A percentile compares a stretch with the other conserved stretches of the same genome.
phyloP scores from a whole-genome alignment of 345 rosid genomes.

The Schrenkiella parvula region DNA sequence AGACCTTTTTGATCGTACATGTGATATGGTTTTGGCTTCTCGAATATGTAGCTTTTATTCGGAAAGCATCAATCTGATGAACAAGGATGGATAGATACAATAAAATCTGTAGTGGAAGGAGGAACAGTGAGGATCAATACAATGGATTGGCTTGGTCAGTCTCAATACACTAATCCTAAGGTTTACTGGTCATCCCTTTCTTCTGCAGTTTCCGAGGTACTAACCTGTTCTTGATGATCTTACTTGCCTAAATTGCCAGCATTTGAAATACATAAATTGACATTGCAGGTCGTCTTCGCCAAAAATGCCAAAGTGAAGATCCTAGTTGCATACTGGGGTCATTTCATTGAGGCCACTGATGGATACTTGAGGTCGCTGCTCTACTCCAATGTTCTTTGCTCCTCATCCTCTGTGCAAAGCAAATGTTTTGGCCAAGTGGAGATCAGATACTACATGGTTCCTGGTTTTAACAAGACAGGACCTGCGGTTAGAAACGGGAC shows the following conservation, averaged over 20 bases:
- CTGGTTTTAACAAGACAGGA: slow-evolving; percentile 78
- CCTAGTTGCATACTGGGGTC: slow-evolving; percentile 51
- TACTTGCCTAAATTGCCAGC: background rate
- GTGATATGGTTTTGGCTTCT: slow-evolving; percentile 8
- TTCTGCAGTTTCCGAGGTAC: slow-evolving; percentile 74
- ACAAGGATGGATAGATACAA: slow-evolving; percentile 84
- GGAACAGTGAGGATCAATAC: slow-evolving; percentile 67
- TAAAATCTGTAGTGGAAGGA: slow-evolving; percentile 59
- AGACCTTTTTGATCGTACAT: slow-evolving; percentile 7
- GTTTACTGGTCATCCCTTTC: slow-evolving; percentile 82
- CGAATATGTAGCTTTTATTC: slow-evolving; percentile 55
- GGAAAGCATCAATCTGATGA: slow-evolving; percentile 71
- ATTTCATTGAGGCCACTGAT: slow-evolving; percentile 55
- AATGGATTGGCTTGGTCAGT: slow-evolving; percentile 97
- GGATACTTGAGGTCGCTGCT: slow-evolving; percentile 65
- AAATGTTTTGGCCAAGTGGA: slow-evolving; percentile 65
- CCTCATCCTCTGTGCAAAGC: slow-evolving; percentile 55
- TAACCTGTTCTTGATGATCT: background rate
- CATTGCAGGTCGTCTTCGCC: slow-evolving; percentile 62
- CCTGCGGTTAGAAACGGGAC: slow-evolving; percentile 48
- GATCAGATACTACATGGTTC: slow-evolving; percentile 71
- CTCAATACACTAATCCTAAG: slow-evolving; percentile 48
- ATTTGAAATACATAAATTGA: background rate
- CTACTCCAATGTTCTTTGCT: slow-evolving; percentile 66
- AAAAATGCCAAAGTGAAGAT: slow-evolving; percentile 79